A percentile compares a stretch with the other conserved stretches of the same genome.
phyloP scores from a whole-genome alignment of 2,329 filamentous ascomycete species.

The Ascochyta pisi region DNA sequence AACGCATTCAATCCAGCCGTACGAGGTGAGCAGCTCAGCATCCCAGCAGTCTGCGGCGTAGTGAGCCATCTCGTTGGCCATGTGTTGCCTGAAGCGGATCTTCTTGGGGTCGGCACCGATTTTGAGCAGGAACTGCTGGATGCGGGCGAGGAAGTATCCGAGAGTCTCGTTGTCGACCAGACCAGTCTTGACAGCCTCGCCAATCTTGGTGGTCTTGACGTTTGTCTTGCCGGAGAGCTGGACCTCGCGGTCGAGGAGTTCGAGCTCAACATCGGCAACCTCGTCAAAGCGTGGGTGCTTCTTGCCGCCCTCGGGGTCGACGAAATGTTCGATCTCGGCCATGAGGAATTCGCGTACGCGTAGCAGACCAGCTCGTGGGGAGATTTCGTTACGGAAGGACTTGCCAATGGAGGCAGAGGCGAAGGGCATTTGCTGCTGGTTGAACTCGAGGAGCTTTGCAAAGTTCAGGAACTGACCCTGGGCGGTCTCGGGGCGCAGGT shows the following conservation, averaged over 20 bases:
- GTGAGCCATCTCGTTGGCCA: slow-evolving; percentile 89
- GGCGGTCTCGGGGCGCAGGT: slow-evolving; percentile 78
- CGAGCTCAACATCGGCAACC: slow-evolving; percentile 82
- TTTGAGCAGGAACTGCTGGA: slow-evolving; percentile 86
- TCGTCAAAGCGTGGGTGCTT: slow-evolving; percentile 89
- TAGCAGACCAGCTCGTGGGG: slow-evolving; percentile 86
- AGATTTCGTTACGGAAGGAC: slow-evolving; percentile 98
- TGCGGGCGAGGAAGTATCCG: slow-evolving; percentile 95
- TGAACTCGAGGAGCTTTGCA: slow-evolving; percentile 93
- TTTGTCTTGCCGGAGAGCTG: slow-evolving; percentile 87
- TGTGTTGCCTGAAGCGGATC: slow-evolving; percentile 96
- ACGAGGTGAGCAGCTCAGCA: slow-evolving; percentile 87
- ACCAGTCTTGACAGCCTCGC: slow-evolving; percentile 80
- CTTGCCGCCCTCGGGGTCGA: slow-evolving; percentile 93
- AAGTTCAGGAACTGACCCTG: slow-evolving; percentile 99
- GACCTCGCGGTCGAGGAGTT: slow-evolving; percentile 81
- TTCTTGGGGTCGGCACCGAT: slow-evolving; percentile 88
- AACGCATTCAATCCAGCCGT: slow-evolving; percentile 98
- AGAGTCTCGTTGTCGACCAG: slow-evolving; percentile 97
- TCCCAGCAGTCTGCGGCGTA: slow-evolving; percentile 99
- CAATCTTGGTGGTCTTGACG: slow-evolving; percentile 76
- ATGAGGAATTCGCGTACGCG: slow-evolving; percentile 97
- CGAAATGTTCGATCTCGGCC: slow-evolving; percentile 99
- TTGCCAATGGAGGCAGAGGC: slow-evolving; percentile 97
- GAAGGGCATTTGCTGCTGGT: slow-evolving; percentile 94